Conservation (phyloP, 2,329 filamentous ascomycete species). For the Coniochaeta hoffmannii region DNA sequence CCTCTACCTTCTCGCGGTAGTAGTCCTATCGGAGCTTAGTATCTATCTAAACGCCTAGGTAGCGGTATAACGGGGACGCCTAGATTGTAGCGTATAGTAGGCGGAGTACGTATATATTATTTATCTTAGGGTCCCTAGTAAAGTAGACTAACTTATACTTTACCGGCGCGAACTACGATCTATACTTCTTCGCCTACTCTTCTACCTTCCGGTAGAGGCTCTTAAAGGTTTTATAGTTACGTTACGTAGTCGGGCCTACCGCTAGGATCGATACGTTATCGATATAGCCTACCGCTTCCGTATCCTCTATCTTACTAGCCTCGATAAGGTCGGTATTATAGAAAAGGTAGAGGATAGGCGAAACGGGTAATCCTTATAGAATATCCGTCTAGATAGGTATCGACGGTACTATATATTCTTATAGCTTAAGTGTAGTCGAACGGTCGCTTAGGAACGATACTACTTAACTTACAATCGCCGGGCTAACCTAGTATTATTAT, state of each 20-base stretch:
- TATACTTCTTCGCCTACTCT: constrained; percentile 12
- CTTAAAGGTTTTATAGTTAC: constrained; percentile 12
- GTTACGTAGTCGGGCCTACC: constrained; percentile 6
- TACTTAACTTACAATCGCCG: constrained; percentile 13
- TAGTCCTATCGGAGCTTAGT: constrained; percentile 14
- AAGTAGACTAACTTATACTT: constrained; percentile 19
- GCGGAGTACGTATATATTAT: constrained; percentile 10
- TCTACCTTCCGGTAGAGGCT: constrained; percentile 8
- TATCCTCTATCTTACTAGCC: constrained; percentile 5
- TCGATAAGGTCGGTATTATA: constrained; percentile 19
- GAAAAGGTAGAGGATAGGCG: constrained; percentile 19
- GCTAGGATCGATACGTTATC: constrained; percentile 11
- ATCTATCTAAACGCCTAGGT: constrained; percentile 17
- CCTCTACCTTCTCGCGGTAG: constrained; percentile 14
- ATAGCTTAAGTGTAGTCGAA: constrained; percentile 3
- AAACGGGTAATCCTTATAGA: constrained; percentile 15
- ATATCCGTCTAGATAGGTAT: constrained; percentile 12
- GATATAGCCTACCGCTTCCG: constrained; percentile 9
- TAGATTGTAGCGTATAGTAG: constrained; percentile 5
- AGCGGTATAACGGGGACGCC: constrained; percentile 8
- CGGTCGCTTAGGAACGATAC: constrained; percentile 11
- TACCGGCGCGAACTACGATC: constrained; percentile 12
- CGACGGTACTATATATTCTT: constrained; percentile 7
- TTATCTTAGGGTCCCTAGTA: constrained; percentile 8
- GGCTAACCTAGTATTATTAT: constrained; percentile 9